Base-by-base conservation (phyloP, 352 stramenopile species). In the Phytophthora ohioensis region DNA sequence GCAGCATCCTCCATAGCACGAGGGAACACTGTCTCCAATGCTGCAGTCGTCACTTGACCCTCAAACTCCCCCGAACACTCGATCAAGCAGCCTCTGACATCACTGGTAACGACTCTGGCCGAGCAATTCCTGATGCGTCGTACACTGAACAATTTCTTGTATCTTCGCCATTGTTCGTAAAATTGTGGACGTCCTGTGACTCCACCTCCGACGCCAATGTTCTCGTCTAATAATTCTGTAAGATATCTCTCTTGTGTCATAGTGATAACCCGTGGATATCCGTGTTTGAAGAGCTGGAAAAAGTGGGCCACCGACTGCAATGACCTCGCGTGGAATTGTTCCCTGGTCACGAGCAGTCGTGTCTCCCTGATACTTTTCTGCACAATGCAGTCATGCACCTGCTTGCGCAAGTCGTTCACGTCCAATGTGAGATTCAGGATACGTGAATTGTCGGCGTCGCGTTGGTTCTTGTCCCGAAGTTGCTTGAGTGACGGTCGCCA, bases 151-250 rank as follows among this genome's bases (percentile, higher is more conserved):
- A 84, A 31, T n/a, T 67, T 45, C 60, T 81, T 87, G 71, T 85
- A 86, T 38, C 70, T 67, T 3, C 53, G 63, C 81, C 81, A 84
- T 57, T 87, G 79, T 47, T 84, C 75, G 17, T 81, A 71, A 32
- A 89, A 79, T 5, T 68, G 49, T 0, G 41, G 45, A 35, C 63
- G n/a, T 2, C 75, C 78, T 11, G 6, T 45, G n/a, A 66, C 41
- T 21, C 53, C 43, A 12, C 63, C 57, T 1, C 62, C 71, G 17
- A 84, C 62, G 11, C 27, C 21, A 31, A 85, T 46, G 15, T 82
- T 47, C 11, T 64, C 17, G n/a, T 73, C 69, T 31, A 84, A 17
- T 11, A 69, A 38, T 11, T 47, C 34, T 0, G 32, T 15, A 31
- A 86, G 53, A 59, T 78, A 84, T 10, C 27, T 66, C 9, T 67